Evolutionary conservation across 1,139 yeast genomes (phyloP), one percentile per base, ranked within the genome.

Genomic region (Geotrichum aggregatum): DNA sequence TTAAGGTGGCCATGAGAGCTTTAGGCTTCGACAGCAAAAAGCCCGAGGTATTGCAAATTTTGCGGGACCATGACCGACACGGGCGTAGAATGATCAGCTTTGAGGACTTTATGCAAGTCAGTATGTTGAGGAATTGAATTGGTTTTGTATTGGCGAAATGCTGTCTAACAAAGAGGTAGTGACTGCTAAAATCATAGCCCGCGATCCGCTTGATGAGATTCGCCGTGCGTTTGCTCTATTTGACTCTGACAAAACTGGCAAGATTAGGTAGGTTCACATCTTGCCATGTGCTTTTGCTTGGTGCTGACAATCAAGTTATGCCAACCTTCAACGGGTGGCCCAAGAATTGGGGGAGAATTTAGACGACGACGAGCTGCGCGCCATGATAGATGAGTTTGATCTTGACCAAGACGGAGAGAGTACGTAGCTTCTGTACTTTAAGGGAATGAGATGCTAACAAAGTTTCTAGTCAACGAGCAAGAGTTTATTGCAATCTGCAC

Each of bases 341-440:
- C 86, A 86, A 63, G 98, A 92, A 60, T 72, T 94, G 57, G 97
- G 97, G 1, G 98, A 94, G 68, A 87, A 85, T 63, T 73, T 94
- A 55, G 84, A 88, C 8, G 98, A 92, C 59, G 96, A 89, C 56
- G 98, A 94, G 63, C 75, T 94, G 53, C 78, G 86, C 59, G 97
- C 98, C 11, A 92, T 94, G 98, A 92, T 94, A 59, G 97, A 91
- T 58, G 98, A 92, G 69, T 94, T 94, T 65, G 99, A 94, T 70
- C 72, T 92, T 55, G 98, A 94, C 67, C 96, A 87, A 58, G 98
- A 94, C 67, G 98, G 98, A 47, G 96, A 87, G 61, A 89, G 78
- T 75, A 42, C 18, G 57, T 50, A 26, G 19, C 8, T 18, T 4
- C 10, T 2, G 11, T 19, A 22, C 36, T 41, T 10, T 31, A n/a